phyloP scores from a whole-genome alignment of 2,329 filamentous ascomycete genomes.

The Zopfia rhizophila region DNA sequence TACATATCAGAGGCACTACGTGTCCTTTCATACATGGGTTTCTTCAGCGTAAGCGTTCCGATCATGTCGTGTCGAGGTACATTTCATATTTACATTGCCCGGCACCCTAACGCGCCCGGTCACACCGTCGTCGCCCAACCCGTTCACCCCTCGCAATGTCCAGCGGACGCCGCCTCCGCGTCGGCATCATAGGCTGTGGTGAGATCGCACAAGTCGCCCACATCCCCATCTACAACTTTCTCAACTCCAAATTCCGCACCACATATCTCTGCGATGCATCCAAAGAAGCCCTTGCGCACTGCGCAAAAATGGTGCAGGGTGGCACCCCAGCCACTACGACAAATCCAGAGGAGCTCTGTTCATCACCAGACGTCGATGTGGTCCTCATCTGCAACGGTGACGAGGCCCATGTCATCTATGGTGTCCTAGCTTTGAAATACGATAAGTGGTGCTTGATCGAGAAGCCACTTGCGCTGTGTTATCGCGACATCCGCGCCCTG shows the following conservation, averaged over 20 bases:
- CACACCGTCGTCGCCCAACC: too few relatives aligned
- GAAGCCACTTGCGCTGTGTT: slow-evolving; percentile 65
- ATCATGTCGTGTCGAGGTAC: too few relatives aligned
- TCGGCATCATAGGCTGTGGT: slow-evolving; percentile 20
- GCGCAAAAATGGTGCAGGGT: slow-evolving; percentile 2
- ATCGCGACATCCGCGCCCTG: slow-evolving; percentile 59
- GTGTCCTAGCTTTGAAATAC: slow-evolving; percentile 61
- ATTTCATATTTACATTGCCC: too few relatives aligned
- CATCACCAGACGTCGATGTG: slow-evolving; percentile 59
- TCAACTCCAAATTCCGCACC: slow-evolving; percentile 1
- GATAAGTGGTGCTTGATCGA: slow-evolving; percentile 69
- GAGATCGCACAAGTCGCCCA: slow-evolving; percentile 19
- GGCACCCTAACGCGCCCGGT: too few relatives aligned
- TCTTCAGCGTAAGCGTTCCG: too few relatives aligned
- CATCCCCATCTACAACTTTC: slow-evolving; percentile 10
- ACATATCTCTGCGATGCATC: slow-evolving; percentile 15
- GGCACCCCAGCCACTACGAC: slow-evolving; percentile 37
- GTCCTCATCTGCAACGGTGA: slow-evolving; percentile 65
- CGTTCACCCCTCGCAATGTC: too few relatives aligned
- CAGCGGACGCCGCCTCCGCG: neutral
- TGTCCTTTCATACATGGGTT: too few relatives aligned
- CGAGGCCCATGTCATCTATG: slow-evolving; percentile 64
- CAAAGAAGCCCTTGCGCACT: slow-evolving; percentile 2
- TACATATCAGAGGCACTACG: too few relatives aligned
- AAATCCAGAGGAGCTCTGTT: slow-evolving; percentile 55